phyloP scores from a whole-genome alignment of 176 grass and related monocot genomes.

The Chrysopogon serrulatus region DNA sequence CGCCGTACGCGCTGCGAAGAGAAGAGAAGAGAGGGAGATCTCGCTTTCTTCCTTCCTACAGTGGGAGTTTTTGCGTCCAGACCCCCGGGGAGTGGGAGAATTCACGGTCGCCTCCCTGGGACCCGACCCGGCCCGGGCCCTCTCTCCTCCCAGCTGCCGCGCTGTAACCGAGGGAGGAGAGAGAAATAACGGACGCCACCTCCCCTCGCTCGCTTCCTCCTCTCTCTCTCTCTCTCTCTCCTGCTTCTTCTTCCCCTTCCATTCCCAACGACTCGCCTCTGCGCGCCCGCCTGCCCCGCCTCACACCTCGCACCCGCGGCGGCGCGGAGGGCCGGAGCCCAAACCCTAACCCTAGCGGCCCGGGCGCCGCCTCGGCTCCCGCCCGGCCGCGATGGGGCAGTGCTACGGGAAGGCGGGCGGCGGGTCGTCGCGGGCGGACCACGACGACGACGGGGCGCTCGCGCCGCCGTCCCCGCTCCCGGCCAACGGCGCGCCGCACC shows the following conservation, averaged over 20 bases:
- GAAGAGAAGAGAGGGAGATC: not conserved
- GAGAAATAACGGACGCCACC: conserved; percentile 40
- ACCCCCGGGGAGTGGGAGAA: not conserved
- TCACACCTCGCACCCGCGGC: not conserved
- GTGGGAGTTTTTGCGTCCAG: not conserved
- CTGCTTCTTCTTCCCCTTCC: not conserved
- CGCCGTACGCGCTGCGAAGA: not conserved
- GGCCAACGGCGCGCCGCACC: conserved; percentile 35
- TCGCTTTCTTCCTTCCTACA: not conserved
- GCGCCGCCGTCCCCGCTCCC: conserved; percentile 17
- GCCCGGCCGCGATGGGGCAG: conserved; percentile 55
- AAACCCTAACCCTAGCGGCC: conserved; percentile 30
- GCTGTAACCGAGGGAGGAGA: conserved; percentile 17
- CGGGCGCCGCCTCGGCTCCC: not conserved
- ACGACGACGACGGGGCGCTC: not conserved
- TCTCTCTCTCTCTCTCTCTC: not conserved
- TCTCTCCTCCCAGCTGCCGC: conserved; percentile 6
- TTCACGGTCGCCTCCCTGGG: conserved; percentile 44
- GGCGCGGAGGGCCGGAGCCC: conserved; percentile 15
- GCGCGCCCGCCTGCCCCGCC: not conserved
- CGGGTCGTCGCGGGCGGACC: conserved; percentile 31
- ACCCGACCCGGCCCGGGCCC: not conserved
- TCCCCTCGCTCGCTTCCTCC: conserved; percentile 2
- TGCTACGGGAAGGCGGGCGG: conserved; percentile 67
- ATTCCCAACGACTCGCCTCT: conserved; percentile 12